These are phyloP conservation scores for Vitis rupestris DNA, from an alignment of 164 flowering plant genomes.

Conservation along the genomic window DNA sequence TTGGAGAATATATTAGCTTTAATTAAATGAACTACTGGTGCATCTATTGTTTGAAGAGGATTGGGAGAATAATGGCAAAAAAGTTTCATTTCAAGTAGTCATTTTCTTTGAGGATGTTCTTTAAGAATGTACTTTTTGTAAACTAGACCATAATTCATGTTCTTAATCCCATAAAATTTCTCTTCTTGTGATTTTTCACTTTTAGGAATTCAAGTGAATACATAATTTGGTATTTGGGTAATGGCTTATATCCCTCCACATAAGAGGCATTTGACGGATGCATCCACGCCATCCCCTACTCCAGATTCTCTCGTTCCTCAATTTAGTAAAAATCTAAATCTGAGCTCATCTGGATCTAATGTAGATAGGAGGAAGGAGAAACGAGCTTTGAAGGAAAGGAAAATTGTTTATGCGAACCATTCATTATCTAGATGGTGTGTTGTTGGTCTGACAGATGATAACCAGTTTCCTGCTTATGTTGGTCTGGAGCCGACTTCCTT, in stretches of 20 bases:
- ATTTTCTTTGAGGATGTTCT: too few relatives aligned
- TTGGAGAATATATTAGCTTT: too few relatives aligned
- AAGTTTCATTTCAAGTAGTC: too few relatives aligned
- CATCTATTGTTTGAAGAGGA: too few relatives aligned
- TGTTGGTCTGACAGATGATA: constrained; percentile 30
- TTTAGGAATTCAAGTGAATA: too few relatives aligned
- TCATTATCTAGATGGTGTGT: constrained; percentile 32
- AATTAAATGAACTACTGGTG: too few relatives aligned
- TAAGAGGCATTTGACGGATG: constrained; percentile 32
- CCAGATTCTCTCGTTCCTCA: constrained; percentile 25
- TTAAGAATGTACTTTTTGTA: too few relatives aligned
- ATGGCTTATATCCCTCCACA: constrained; percentile 68
- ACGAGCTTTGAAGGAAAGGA: constrained; percentile 13
- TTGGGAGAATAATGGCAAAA: too few relatives aligned
- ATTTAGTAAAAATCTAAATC: constrained; percentile 17
- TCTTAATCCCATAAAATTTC: too few relatives aligned
- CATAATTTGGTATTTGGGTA: neutral
- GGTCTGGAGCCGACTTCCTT: constrained; percentile 32
- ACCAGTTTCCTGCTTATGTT: constrained; percentile 25
- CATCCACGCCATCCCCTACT: constrained; percentile 17
- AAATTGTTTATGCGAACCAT: constrained; percentile 25
- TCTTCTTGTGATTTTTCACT: too few relatives aligned
- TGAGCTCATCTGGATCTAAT: constrained; percentile 7
- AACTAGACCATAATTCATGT: too few relatives aligned
- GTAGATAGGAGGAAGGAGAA: constrained; percentile 4